Base-by-base conservation (phyloP, 768 basidiomycete species). In the Lactifluus piperatus region DNA sequence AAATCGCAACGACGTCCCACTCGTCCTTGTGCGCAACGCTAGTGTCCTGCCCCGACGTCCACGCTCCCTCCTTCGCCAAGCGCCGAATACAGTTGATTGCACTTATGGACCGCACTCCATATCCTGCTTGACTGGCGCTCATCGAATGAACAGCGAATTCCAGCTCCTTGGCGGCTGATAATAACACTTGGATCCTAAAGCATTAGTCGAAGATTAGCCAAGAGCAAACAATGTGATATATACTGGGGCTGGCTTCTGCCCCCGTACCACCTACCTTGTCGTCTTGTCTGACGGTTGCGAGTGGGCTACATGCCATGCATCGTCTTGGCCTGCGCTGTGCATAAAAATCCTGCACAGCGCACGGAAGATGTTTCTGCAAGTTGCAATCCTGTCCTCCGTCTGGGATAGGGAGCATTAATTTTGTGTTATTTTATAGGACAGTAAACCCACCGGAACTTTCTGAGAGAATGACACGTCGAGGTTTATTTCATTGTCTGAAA, bases 91-190 rank as follows among this genome's bases (percentile, higher is more conserved):
- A 39, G 26, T 41, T 44, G 26, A 57, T 41, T 4, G 34, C 53
- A 11, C 46, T 30, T n/a, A 4, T 26, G 5, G 59, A 56, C 18
- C 62, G 54, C 70, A 71, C 32, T n/a, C 4, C 50, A 45, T 88
- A 87, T 9, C 84, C 83, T 2, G 71, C 69, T 9, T 67, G 62
- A 0, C 81, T 83, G 44, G 75, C 76, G 16, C 77, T 79, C 72
- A 84, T 75, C 0, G 76, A 73, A 44, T 79, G 74, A 1, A 72
- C 73, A 4, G 58, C 69, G 57, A 78, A 76, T 58, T 86, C 85
- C 8, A 83, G 68, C 32, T 72, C 70, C 52, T 69, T 73, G 4
- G 83, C 79, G 2, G 72, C 70, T 1, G 68, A 60, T 26, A 72
- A 73, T 16, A 85, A 65, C 11, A 79, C 65, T 22, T 71, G 64